Conservation (phyloP, 1,139 yeast genomes). For the Candida labiduridarum region DNA sequence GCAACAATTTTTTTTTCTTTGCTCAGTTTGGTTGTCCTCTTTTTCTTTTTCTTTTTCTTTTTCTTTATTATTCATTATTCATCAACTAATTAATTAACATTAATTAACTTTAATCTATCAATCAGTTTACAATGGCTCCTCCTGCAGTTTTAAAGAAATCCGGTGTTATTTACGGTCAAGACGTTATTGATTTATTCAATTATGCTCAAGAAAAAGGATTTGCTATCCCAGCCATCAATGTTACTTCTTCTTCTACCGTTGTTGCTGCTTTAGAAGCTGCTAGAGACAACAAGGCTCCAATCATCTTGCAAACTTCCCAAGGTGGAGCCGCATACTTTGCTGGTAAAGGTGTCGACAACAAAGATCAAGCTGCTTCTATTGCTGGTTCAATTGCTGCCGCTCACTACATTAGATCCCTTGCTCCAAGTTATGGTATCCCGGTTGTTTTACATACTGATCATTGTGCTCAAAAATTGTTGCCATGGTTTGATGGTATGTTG, state of each 20-base stretch:
- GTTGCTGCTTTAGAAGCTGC: constrained; percentile 99
- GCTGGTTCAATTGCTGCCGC: constrained; percentile 98
- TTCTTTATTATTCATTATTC: not conserved
- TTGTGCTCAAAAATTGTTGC: constrained; percentile 97
- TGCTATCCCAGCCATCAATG: constrained; percentile 98
- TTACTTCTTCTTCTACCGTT: constrained; percentile 95
- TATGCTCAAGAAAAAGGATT: constrained; percentile 92
- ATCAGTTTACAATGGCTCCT: constrained; percentile 34
- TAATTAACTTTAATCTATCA: not conserved
- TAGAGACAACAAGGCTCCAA: constrained; percentile 93
- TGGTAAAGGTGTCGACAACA: constrained; percentile 97
- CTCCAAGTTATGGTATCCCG: constrained; percentile 96
- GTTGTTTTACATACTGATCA: constrained; percentile 97
- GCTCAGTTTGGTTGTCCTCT: not conserved
- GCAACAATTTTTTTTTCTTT: not conserved
- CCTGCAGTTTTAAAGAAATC: constrained; percentile 78
- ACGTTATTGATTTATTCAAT: constrained; percentile 87
- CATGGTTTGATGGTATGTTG: constrained; percentile 99
- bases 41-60: constrained; percentile 1
- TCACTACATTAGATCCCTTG: constrained; percentile 93
- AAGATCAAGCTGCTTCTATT: constrained; percentile 91
- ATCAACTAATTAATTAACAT: constrained; percentile 5
- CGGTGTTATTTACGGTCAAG: constrained; percentile 99
- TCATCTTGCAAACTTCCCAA: constrained; percentile 94
- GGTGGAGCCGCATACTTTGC: constrained; percentile 99